phyloP scores from a whole-genome alignment of 2,329 filamentous ascomycete genomes.

The Colletotrichum cereale region DNA sequence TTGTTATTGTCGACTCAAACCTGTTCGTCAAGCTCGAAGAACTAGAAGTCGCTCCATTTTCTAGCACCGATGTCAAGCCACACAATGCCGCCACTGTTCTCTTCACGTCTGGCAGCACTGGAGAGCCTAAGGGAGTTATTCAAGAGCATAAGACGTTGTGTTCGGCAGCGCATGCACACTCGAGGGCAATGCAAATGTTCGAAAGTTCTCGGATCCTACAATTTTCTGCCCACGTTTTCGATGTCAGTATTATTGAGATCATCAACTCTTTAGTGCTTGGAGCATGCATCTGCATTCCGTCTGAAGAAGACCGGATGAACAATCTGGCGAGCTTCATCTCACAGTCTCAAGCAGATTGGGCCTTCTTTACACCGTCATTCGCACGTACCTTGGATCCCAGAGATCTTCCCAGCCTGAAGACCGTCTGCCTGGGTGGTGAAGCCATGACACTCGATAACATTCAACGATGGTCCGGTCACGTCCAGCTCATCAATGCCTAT shows the following conservation, averaged over 20 bases:
- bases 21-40: conserved; percentile 16
- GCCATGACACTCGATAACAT: conserved; percentile 27
- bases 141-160: conserved; percentile 46
- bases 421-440: conserved; percentile 30
- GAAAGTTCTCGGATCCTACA: conserved; percentile 34
- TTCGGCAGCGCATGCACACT: conserved; percentile 41
- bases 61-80: conserved; percentile 7
- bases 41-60: background rate
- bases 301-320: conserved; percentile 52
- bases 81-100: conserved; percentile 52
- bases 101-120: conserved; percentile 67
- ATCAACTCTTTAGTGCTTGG: conserved; percentile 53
- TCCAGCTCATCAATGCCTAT: conserved; percentile 31
- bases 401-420: conserved; percentile 21
- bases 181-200: conserved; percentile 16
- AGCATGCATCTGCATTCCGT: conserved; percentile 54
- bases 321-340: conserved; percentile 39
- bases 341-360: conserved; percentile 25
- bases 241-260: conserved; percentile 54
- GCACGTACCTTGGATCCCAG: conserved; percentile 24
- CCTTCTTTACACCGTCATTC: conserved; percentile 33
- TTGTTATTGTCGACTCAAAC: background rate
- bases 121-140: conserved; percentile 65
- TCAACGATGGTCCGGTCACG: conserved; percentile 15
- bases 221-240: conserved; percentile 51